Base-by-base conservation (phyloP, 1,139 yeast genomes). In the Taphrina confusa region DNA sequence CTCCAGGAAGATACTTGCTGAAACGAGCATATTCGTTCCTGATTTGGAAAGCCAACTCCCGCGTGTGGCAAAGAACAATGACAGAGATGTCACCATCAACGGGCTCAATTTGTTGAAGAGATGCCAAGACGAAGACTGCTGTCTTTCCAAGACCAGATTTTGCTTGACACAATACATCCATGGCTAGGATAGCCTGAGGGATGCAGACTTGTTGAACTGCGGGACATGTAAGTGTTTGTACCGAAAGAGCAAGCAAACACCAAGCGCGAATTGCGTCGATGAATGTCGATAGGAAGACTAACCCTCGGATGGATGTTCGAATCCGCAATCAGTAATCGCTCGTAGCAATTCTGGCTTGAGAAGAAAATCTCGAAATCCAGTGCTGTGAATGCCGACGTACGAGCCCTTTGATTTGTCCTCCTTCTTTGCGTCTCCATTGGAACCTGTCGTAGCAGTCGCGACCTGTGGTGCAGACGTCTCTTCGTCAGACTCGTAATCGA, bases 71-170 rank as follows among this genome's bases (percentile, higher is more conserved):
- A 69, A 92, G 82, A 61, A 92, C 97, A 71, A 92, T 80, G 63
- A 95, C 92, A 61, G 96, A 83, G 65, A 92, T 87, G 76, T 92
- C 97, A 71, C 98, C 98, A 64, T 95, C 90, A 66, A 92, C 90
- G 57, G 98, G 97, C 72, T 92, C 98, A 71, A 92, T 82, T 78
- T 92, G 97, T 77, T 92, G 97, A 72, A 92, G 81, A 63, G 98
- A 91, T 25, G 97, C 89, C 71, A 92, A 81, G 62, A 92, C 97
- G 70, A 92, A 92, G 64, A 92, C 98, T 57, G 98, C 98, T 63
- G 98, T 92, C 76, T 92, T 92, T 84, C 98, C 98, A 69, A 92
- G 82, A 85, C 98, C 98, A 52, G 98, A 92, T 80, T 92, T 92
- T 75, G 98, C 98, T 80, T 92, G 98, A 79, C 98, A 92, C 68